Evolutionary conservation across 768 basidiomycete genomes (phyloP), one percentile per base, ranked within the genome.

Genomic region (Lentinus brumalis): DNA sequence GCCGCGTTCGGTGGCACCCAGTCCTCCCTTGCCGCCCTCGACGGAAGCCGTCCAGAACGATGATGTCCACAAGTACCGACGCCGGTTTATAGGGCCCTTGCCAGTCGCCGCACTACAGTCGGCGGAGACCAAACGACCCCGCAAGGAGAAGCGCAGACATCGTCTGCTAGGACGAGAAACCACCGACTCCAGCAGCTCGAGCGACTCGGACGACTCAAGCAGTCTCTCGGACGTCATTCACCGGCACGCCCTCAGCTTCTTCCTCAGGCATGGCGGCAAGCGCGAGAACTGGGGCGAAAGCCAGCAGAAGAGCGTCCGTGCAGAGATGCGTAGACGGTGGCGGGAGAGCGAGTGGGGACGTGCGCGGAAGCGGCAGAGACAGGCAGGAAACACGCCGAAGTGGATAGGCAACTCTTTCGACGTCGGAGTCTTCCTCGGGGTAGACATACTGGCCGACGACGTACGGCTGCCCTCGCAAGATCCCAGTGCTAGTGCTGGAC

Each of bases 361-460:
- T 65, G 72, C 56, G 69, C 74, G 70, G n/a, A 56, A 71, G 57
- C 50, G 64, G 40, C 56, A 78, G 56, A 75, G 74, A 18, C 71
- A 71, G 53, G 66, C 69, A 29, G 77, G 74, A 52, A 63, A 44
- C 2, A 35, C 54, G 15, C 67, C 72, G 29, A 62, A 66, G 21
- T 92, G 89, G 89, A 80, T 89, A 31, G 90, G 92, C 30, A 79
- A 79, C 26, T 90, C 86, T 60, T 94, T 94, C 63, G 88, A 91
- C 67, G 78, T 94, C 40, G 92, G 92, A 3, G 80, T 80, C n/a
- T 80, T 94, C 61, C 76, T 92, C 40, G 92, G 90, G 11, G 80
- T 92, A 53, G 82, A 85, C 62, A 75, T 89, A 35, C 74, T 87
- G 51, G 75, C 81, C 46, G 76, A 76, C 47, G 69, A 6, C 57